These are phyloP conservation scores for Kwoniella sp. DNA, from an alignment of 768 basidiomycete genomes.

Conservation along the genomic window DNA sequence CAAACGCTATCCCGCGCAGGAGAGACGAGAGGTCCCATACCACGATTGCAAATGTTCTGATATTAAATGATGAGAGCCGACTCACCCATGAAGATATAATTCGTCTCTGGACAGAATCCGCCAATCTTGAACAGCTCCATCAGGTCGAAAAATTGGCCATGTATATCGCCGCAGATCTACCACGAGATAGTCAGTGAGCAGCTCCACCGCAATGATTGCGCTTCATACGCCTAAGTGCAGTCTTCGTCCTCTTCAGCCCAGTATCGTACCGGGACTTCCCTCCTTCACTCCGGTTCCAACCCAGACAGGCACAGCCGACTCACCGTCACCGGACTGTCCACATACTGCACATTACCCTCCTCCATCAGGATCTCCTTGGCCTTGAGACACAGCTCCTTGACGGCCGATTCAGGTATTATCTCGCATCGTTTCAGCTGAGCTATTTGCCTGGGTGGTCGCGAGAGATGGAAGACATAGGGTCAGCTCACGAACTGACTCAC, in stretches of 20 bases:
- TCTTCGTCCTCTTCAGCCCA: too few species aligned
- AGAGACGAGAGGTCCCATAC: too few species aligned
- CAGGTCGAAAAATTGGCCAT: constrained; percentile 97
- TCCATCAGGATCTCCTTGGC: constrained; percentile 96
- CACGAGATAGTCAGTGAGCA: background rate
- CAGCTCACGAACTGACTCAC: background rate
- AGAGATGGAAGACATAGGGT: too few species aligned
- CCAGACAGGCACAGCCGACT: constrained; percentile 22
- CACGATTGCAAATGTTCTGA: too few species aligned
- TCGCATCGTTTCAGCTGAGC: constrained; percentile 91
- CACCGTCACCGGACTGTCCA: constrained; percentile 89
- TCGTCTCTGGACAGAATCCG: constrained; percentile 81
- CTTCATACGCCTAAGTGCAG: too few species aligned
- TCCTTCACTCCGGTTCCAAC: too few species aligned
- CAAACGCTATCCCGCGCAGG: too few species aligned
- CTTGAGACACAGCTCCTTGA: constrained; percentile 91
- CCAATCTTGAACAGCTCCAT: constrained; percentile 81
- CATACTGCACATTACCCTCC: constrained; percentile 94
- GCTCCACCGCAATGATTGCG: too few species aligned
- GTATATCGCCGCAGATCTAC: constrained; percentile 77
- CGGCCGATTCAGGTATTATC: constrained; percentile 91
- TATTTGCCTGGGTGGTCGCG: constrained; percentile 71
- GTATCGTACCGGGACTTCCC: too few species aligned
- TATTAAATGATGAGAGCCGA: too few species aligned
- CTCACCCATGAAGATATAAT: constrained; percentile 85